Evolutionary conservation across 2,329 filamentous ascomycete species (phyloP), one percentile per base, ranked within the genome.

Genomic region (Parastagonospora avenae): DNA sequence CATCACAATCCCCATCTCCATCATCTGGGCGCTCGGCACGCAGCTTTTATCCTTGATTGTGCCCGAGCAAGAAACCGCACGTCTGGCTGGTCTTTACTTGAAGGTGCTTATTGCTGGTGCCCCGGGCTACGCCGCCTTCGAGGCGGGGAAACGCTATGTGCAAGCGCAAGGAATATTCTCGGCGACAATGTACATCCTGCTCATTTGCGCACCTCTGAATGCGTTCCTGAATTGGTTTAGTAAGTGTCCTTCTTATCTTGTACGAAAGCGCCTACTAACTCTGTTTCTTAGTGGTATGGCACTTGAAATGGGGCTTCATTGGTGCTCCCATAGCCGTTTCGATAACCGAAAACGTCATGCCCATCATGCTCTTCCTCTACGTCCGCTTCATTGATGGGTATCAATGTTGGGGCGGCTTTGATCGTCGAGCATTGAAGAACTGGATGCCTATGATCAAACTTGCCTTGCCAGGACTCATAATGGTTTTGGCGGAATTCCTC

Each of bases 401-500:
- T 41, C 84, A 91, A 64, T 93, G 90, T 74, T 94, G 90, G 90
- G 88, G 87, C 52, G 90, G 90, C 2, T 88, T 93, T 70, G 86
- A 85, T n/a, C 79, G 74, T 51, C 83, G 84, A 33, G 87, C 88
- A 0, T 79, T 92, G 45, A 77, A 77, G 30, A 93, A 93, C 68
- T 94, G 90, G 90, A 80, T 80, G 1, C 87, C 88, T 8, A 95
- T 96, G 93, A 84, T 97, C 63, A 85, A 86, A 41, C 86, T 97
- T 32, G 91, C 93, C 0, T 78, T 97, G 10, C 92, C 93, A 0
- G 93, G 93, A 1, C 86, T 97, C 71, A 79, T 96, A 59, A 97
- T 97, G 92, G 89, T 97, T 2, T 87, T 95, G 71, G 92, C 93
- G 4, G 93, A 97, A 72, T 96, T 90, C 76, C 82, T 97, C 9